phyloP scores from a whole-genome alignment of 345 rosid species.

The Eutrema japonicum region DNA sequence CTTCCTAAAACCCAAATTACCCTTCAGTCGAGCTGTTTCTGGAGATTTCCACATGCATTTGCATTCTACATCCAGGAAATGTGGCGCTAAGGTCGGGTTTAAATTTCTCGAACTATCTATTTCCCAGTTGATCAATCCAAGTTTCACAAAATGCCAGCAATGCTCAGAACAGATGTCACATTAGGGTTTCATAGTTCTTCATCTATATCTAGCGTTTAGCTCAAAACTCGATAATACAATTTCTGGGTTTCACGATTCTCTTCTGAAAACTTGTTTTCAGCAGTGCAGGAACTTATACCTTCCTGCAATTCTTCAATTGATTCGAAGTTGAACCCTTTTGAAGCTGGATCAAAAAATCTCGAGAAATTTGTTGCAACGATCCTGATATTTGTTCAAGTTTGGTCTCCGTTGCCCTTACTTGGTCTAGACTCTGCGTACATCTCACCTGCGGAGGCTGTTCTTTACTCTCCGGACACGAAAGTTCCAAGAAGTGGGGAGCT shows the following conservation, averaged over 20 bases:
- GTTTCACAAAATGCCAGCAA: background rate
- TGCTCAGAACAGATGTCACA: background rate
- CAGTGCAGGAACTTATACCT: slow-evolving; percentile 59
- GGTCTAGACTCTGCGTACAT: slow-evolving; percentile 55
- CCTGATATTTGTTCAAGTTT: slow-evolving; percentile 61
- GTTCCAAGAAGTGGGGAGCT: slow-evolving; percentile 96
- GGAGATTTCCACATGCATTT: slow-evolving; percentile 35
- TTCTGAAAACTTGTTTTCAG: slow-evolving; percentile 48
- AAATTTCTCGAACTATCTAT: background rate
- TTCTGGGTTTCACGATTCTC: background rate
- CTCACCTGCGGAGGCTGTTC: slow-evolving; percentile 74
- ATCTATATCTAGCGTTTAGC: background rate
- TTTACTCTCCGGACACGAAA: slow-evolving; percentile 86
- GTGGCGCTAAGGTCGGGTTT: slow-evolving; percentile 45
- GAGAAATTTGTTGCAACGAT: slow-evolving; percentile 56
- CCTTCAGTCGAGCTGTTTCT: slow-evolving; percentile 26
- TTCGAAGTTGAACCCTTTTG: slow-evolving; percentile 41
- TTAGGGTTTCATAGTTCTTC: slow-evolving; percentile 4
- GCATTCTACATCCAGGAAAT: slow-evolving; percentile 45
- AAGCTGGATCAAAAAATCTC: slow-evolving; percentile 42
- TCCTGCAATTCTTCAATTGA: slow-evolving; percentile 35
- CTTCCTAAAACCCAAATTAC: slow-evolving; percentile 47
- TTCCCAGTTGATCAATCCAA: background rate
- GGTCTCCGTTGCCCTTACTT: slow-evolving; percentile 63
- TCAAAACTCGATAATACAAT: background rate